Base-by-base conservation (phyloP, 140 eudicot species). In the Flaveria floridana region DNA sequence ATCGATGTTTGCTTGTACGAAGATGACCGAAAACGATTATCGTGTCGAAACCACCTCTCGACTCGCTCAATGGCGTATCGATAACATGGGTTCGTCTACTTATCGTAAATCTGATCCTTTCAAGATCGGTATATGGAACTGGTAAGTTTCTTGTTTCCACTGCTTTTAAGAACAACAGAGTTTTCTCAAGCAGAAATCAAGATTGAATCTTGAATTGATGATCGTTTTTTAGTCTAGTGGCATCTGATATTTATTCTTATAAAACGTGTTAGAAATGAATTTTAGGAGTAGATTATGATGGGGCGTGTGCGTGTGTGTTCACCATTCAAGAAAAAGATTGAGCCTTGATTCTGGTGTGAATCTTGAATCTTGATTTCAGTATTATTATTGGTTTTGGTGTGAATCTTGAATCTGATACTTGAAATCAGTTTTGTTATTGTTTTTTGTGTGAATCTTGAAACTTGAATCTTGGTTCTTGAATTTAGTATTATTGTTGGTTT, bases 41-140 rank as follows among this genome's bases (percentile, higher is more conserved):
- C 86, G 95, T 15, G 99, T 67, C 20, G 55, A 67, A 34, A 67
- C 72, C 70, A 91, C 97, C 25, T 83, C 95, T 1, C 95, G 97
- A 13, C 92, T 91, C 63, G 97, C 97, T 16, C 97, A 91, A 85
- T 91, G 97, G 97, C 76, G 97, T 48, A 88, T 91, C 84, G 90
- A 88, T 10, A 83, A 80, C 47, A 72, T 83, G 71, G 84, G 92
- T 48, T 86, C 95, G 12, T 91, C 89, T 66, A 80, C 92, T 18
- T 88, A 88, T 58, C 81, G 97, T 11, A 89, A 89, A 74, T 91
- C 97, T 34, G 97, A 91, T 86, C 95, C 95, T 81, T 91, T 91
- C 84, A 86, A 81, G 84, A 86, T 91, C 81, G 99, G 97, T 6
- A 88, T 82, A 53, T 94, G 99, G 99, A 94, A 91, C 76, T 94